phyloP scores from a whole-genome alignment of 257 asterid genomes.

The Solanum chaucha region DNA sequence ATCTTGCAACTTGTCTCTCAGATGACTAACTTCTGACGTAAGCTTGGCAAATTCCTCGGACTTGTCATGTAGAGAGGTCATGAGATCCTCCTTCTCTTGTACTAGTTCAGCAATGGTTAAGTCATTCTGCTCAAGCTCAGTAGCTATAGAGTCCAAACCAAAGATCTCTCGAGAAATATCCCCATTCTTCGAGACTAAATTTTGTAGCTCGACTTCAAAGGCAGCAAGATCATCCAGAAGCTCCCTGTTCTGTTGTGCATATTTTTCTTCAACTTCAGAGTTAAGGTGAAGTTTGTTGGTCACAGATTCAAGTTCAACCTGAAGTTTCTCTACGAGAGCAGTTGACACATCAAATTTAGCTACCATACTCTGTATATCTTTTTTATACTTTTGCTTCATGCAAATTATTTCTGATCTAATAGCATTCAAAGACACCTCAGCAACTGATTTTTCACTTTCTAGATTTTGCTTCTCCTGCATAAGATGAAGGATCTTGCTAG shows the following conservation, averaged over 20 bases:
- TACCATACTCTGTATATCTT: slow-evolving; percentile 33
- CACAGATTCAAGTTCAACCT: slow-evolving; percentile 56
- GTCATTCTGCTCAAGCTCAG: slow-evolving; percentile 40
- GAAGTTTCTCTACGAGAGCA: slow-evolving; percentile 66
- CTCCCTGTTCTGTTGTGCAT: slow-evolving; percentile 28
- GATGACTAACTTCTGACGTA: slow-evolving; percentile 35
- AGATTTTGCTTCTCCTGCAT: slow-evolving; percentile 57
- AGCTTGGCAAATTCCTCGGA: slow-evolving; percentile 44
- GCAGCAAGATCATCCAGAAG: slow-evolving; percentile 57
- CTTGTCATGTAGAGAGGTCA: slow-evolving; percentile 31
- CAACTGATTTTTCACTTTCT: slow-evolving; percentile 37
- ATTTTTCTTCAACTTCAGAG: slow-evolving; percentile 53
- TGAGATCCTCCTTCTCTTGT: slow-evolving; percentile 47
- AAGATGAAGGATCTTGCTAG: slow-evolving; percentile 33
- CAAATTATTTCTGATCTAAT: slow-evolving; percentile 53
- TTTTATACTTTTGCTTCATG: slow-evolving; percentile 48
- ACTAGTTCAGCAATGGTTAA: slow-evolving; percentile 34
- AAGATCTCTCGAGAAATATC: slow-evolving; percentile 39
- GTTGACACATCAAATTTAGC: slow-evolving; percentile 44
- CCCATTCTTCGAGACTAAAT: slow-evolving; percentile 39
- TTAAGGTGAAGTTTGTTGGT: slow-evolving; percentile 41
- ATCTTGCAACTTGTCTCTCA: slow-evolving; percentile 37
- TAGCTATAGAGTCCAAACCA: slow-evolving; percentile 42
- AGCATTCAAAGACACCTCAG: slow-evolving; percentile 42
- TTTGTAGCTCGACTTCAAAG: slow-evolving; percentile 58